phyloP scores from a whole-genome alignment of 2,329 filamentous ascomycete genomes.

The Rutstroemia sp. region DNA sequence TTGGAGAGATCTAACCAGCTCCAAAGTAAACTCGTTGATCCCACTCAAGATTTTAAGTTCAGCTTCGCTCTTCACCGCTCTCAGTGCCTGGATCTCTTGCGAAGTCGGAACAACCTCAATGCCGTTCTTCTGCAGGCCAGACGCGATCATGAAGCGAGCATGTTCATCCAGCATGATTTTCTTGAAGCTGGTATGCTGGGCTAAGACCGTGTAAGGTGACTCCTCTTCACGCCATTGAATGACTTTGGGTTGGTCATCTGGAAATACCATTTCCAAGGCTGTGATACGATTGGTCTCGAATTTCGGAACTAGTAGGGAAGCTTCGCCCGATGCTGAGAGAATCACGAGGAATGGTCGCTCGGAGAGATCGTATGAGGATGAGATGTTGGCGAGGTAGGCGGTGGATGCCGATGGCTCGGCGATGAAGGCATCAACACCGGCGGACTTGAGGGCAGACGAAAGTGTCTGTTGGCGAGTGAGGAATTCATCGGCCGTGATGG shows the following conservation, averaged over 20 bases:
- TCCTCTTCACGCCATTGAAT: conserved; percentile 56
- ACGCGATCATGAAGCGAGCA: conserved; percentile 54
- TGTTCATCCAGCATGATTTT: conserved; percentile 56
- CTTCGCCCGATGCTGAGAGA: conserved; percentile 41
- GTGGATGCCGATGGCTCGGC: conserved; percentile 58
- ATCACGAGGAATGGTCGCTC: conserved; percentile 57
- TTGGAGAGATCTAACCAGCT: conserved; percentile 48
- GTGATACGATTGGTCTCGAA: conserved; percentile 53
- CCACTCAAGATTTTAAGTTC: conserved; percentile 50
- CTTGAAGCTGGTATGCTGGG: conserved; percentile 31
- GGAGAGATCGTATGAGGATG: conserved; percentile 51
- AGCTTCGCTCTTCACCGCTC: conserved; percentile 48
- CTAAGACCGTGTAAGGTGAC: conserved; percentile 51
- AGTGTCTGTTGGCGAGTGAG: neutral
- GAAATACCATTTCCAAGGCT: conserved; percentile 45
- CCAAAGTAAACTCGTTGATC: conserved; percentile 55
- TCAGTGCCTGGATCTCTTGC: conserved; percentile 45
- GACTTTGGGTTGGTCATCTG: conserved; percentile 39
- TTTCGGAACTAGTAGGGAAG: conserved; percentile 49
- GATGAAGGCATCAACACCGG: conserved; percentile 46
- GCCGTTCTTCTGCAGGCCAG: conserved; percentile 43
- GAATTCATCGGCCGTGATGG: neutral
- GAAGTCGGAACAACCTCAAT: conserved; percentile 46
- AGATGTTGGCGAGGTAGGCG: conserved; percentile 54
- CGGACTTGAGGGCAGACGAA: neutral